Evolutionary conservation across 2,329 filamentous ascomycete genomes (phyloP).

Genomic region (Xylariaceae sp.): DNA sequence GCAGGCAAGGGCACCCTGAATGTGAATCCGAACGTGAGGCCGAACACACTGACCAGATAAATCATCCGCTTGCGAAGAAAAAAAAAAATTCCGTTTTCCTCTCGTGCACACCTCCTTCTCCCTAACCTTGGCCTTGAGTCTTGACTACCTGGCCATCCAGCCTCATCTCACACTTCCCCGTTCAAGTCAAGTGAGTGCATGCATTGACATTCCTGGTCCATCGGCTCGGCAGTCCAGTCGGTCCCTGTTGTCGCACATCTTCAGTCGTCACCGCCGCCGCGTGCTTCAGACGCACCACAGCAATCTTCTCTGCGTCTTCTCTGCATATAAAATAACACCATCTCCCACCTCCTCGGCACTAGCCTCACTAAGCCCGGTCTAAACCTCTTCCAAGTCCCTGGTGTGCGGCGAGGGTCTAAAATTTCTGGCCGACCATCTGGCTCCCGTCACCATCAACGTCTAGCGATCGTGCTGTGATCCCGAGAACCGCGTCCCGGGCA

Average conservation of each 20-base stretch:
- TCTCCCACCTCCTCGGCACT: conserved; percentile 26
- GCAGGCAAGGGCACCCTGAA: not conserved
- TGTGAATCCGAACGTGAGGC: not conserved
- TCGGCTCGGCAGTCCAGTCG: not conserved
- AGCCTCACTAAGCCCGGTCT: conserved; percentile 28
- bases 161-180: not conserved
- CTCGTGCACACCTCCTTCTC: not conserved
- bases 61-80: not conserved
- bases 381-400: conserved; percentile 20
- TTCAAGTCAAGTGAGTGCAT: not conserved
- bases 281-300: not conserved
- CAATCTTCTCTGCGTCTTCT: conserved; percentile 21
- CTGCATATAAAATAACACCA: conserved; percentile 27
- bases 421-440: conserved; percentile 1
- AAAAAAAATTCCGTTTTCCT: not conserved
- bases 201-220: not conserved
- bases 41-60: not conserved
- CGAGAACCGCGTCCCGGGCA: too few relatives aligned
- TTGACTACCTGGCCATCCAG: not conserved
- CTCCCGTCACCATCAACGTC: not conserved
- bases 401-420: conserved; percentile 3
- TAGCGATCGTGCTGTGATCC: too few relatives aligned
- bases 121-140: not conserved
- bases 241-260: not conserved
- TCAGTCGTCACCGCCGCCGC: not conserved